These are phyloP conservation scores for Mycena sanguinolenta DNA, from an alignment of 768 basidiomycete genomes.

Conservation along the genomic window DNA sequence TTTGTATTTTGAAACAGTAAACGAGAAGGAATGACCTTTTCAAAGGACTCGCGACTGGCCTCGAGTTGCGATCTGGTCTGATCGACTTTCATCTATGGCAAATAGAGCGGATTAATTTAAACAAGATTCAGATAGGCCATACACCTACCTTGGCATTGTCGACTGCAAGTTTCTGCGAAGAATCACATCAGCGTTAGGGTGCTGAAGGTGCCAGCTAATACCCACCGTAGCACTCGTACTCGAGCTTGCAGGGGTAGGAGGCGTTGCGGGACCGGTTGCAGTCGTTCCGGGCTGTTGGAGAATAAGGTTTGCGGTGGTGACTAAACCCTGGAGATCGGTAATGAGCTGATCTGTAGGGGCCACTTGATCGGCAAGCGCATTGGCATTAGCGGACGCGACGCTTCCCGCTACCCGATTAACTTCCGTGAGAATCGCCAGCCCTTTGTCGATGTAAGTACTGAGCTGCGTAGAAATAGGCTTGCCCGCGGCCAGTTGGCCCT, in stretches of 20 bases:
- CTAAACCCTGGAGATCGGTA: background rate
- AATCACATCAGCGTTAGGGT: background rate
- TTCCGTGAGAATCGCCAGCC: background rate
- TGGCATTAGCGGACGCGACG: background rate
- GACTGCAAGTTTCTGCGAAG: background rate
- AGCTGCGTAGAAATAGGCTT: background rate
- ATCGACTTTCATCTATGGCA: background rate
- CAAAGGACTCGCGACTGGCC: background rate
- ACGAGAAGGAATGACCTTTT: too few relatives aligned
- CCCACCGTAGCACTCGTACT: background rate
- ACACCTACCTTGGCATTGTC: background rate
- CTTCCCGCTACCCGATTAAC: background rate
- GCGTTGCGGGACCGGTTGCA: background rate
- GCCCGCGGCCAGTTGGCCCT: background rate
- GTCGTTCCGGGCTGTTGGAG: background rate
- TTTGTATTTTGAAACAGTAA: too few relatives aligned
- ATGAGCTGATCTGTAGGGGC: background rate
- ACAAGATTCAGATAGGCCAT: background rate
- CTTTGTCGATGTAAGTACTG: background rate
- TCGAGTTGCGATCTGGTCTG: constrained; percentile 3
- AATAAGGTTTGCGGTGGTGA: background rate
- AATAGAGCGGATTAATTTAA: background rate
- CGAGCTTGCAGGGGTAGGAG: background rate
- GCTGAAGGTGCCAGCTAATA: too few relatives aligned
- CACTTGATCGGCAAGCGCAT: background rate